These are phyloP conservation scores for Colletotrichum sp. DNA, from an alignment of 2,329 filamentous ascomycete species.

Conservation along the genomic window DNA sequence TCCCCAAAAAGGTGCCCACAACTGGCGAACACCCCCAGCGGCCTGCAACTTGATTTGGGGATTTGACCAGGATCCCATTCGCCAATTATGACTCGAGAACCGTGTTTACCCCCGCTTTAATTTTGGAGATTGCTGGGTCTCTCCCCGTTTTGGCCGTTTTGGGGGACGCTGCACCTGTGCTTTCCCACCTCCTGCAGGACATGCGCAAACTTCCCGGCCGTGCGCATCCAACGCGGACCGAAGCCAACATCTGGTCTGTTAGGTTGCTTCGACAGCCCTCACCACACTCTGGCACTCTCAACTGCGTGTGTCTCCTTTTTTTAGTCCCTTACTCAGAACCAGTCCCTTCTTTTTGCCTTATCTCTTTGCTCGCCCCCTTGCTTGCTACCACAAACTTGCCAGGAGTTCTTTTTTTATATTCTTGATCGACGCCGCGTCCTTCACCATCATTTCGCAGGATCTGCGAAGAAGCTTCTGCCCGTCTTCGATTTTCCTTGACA, in stretches of 20 bases:
- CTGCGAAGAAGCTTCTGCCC: slow-evolving; percentile 5
- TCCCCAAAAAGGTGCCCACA: not conserved
- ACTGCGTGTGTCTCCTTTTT: not conserved
- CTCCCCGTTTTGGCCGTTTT: not conserved
- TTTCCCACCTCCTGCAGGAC: slow-evolving; percentile 16
- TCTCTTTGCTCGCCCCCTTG: not conserved
- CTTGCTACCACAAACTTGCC: not conserved
- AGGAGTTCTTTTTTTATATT: slow-evolving; percentile 10
- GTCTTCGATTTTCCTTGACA: slow-evolving; percentile 5
- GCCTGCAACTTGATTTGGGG: not conserved
- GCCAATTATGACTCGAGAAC: not conserved
- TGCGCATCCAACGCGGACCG: slow-evolving; percentile 5
- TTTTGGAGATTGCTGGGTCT: not conserved
- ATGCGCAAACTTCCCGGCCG: slow-evolving; percentile 19
- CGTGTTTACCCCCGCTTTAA: not conserved
- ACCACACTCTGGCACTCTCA: not conserved
- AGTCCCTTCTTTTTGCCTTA: slow-evolving; percentile 2
- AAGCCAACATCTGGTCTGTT: slow-evolving; percentile 17
- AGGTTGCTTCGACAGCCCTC: slow-evolving; percentile 13
- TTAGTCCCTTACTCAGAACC: not conserved
- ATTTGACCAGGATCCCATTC: not conserved
- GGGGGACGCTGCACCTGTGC: slow-evolving; percentile 3
- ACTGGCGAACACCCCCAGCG: not conserved
- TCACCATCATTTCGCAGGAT: not conserved
- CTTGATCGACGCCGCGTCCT: not conserved